Conservation (phyloP, 2,329 filamentous ascomycete genomes). For the Rhynchosporium secalis region DNA sequence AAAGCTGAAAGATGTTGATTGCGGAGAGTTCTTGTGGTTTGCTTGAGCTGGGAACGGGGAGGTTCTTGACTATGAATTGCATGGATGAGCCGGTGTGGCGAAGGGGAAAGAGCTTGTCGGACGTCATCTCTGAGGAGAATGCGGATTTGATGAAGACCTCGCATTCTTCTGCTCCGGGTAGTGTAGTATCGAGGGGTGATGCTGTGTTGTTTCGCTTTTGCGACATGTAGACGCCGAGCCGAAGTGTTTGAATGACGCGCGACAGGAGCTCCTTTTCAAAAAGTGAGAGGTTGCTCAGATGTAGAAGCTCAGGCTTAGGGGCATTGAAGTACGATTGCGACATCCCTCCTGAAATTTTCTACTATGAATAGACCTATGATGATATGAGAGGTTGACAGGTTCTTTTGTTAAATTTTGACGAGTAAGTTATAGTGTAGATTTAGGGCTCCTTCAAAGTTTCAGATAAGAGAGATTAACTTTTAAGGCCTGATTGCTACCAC, state of each 20-base stretch:
- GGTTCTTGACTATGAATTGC: slow-evolving; percentile 6
- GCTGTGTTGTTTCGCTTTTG: background rate
- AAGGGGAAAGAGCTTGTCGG: slow-evolving; percentile 22
- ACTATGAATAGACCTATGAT: background rate
- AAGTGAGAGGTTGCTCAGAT: background rate
- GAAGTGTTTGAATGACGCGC: background rate
- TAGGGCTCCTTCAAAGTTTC: too few relatives aligned
- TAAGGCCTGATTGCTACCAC: too few relatives aligned
- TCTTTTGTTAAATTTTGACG: too few relatives aligned
- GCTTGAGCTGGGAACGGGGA: background rate
- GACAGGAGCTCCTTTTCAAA: background rate
- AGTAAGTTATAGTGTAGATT: too few relatives aligned
- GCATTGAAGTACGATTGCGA: background rate
- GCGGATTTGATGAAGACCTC: slow-evolving; percentile 1
- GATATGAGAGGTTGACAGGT: background rate
- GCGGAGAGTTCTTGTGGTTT: background rate
- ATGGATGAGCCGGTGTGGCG: slow-evolving; percentile 18
- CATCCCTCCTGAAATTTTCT: background rate
- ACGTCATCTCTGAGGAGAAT: background rate
- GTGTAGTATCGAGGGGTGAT: background rate
- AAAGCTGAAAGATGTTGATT: slow-evolving; percentile 17
- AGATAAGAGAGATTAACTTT: too few relatives aligned
- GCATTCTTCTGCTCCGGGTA: background rate
- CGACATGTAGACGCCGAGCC: background rate
- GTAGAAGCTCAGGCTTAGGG: background rate